phyloP scores from a whole-genome alignment of 2,329 filamentous ascomycete species.

The Hypoxylon sp. region DNA sequence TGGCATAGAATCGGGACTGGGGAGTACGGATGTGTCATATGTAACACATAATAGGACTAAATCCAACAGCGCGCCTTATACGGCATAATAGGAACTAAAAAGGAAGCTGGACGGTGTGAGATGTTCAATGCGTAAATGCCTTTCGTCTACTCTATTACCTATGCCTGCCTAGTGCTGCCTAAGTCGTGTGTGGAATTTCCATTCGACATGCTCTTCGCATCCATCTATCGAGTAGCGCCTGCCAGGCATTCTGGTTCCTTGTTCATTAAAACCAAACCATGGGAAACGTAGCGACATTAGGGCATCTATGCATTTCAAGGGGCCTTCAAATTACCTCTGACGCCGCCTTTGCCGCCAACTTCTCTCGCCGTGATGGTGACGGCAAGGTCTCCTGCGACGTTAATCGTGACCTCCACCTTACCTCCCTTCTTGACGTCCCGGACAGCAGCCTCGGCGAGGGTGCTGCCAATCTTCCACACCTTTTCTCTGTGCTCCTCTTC shows the following conservation, averaged over 20 bases:
- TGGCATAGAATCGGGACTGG: background rate
- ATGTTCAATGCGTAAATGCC: constrained; percentile 2
- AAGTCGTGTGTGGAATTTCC: background rate
- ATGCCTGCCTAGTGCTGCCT: constrained; percentile 29
- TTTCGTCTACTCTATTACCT: constrained; percentile 29
- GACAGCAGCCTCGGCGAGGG: constrained; percentile 87
- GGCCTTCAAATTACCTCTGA: constrained; percentile 70
- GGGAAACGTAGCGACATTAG: constrained; percentile 11
- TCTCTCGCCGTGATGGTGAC: constrained; percentile 86
- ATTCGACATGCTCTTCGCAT: constrained; percentile 9
- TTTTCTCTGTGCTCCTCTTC: constrained; percentile 91
- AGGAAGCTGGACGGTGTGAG: too few species aligned
- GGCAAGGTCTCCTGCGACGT: constrained; percentile 82
- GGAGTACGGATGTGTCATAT: background rate
- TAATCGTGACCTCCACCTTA: constrained; percentile 95
- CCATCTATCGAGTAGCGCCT: constrained; percentile 21
- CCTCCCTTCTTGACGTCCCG: constrained; percentile 86
- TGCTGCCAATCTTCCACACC: constrained; percentile 87
- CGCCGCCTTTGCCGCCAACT: constrained; percentile 87
- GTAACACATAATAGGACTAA: background rate
- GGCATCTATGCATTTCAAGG: constrained; percentile 42
- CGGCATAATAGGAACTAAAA: background rate
- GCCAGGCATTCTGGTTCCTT: constrained; percentile 9
- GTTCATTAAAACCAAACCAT: constrained; percentile 3
- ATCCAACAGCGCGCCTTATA: constrained; percentile 1